A percentile compares a stretch with the other conserved stretches of the same genome.
phyloP scores from a whole-genome alignment of 371 early-diverging fungal species.

The Circinella minor region DNA sequence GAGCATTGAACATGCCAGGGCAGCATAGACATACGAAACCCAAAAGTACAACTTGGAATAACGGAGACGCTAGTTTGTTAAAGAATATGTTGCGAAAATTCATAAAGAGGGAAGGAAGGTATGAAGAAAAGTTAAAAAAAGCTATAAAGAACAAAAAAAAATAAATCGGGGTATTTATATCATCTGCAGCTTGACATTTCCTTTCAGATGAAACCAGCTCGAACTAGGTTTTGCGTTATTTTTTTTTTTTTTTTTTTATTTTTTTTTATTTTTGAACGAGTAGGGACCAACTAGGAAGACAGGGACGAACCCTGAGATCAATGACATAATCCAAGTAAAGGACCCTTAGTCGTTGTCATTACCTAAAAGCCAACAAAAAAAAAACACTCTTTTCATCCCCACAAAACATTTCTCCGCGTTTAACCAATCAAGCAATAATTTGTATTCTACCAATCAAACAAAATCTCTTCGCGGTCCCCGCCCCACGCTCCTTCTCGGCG shows the following conservation, averaged over 20 bases:
- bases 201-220: neutral
- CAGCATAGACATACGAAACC: conserved; percentile 80
- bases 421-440: neutral
- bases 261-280: neutral
- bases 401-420: conserved; percentile 4
- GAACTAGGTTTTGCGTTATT: neutral
- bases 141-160: neutral
- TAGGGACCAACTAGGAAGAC: neutral
- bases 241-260: conserved; percentile 1
- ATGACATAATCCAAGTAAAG: neutral
- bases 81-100: conserved; percentile 2
- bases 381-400: neutral
- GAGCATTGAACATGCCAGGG: conserved; percentile 75
- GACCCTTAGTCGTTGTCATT: neutral
- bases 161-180: conserved; percentile 15
- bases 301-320: conserved; percentile 6
- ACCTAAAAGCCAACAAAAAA: neutral
- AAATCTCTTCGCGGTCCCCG: neutral
- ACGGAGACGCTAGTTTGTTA: conserved; percentile 28
- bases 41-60: conserved; percentile 72
- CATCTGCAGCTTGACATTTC: neutral
- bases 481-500: neutral
- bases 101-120: neutral
- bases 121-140: conserved; percentile 1
- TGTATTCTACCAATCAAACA: neutral